A percentile compares a stretch with the other conserved stretches of the same genome.
These are phyloP conservation scores for Benincasa hispida DNA, from an alignment of 306 rosid species.

Conservation along the genomic window DNA sequence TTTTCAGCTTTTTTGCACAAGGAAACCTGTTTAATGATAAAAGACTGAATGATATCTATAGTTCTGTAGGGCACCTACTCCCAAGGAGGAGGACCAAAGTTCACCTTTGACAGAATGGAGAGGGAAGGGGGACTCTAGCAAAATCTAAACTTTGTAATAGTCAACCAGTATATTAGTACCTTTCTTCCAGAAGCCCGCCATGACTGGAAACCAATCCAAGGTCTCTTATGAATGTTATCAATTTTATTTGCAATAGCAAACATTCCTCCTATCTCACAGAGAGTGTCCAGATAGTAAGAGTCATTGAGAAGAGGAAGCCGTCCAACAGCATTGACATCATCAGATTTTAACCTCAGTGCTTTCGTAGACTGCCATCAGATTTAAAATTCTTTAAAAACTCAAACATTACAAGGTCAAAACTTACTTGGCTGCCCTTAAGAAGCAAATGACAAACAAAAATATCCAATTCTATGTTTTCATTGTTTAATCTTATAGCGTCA, in stretches of 20 bases:
- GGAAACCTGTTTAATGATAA: conserved; percentile 49
- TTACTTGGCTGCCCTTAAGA: background rate
- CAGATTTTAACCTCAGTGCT: conserved; percentile 65
- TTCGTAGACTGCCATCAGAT: conserved; percentile 56
- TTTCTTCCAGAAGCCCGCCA: conserved; percentile 98
- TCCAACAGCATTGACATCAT: conserved; percentile 80
- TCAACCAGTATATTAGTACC: conserved; percentile 48
- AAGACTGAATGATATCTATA: background rate
- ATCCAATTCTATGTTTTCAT: background rate
- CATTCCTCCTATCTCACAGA: conserved; percentile 95
- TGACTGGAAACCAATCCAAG: conserved; percentile 98
- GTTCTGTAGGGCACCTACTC: background rate
- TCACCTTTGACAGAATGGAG: background rate
- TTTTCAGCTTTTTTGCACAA: conserved; percentile 55
- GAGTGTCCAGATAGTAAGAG: conserved; percentile 50
- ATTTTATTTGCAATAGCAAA: conserved; percentile 82
- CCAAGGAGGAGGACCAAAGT: background rate
- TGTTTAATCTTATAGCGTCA: background rate
- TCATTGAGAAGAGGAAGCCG: conserved; percentile 71
- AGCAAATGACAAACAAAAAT: background rate
- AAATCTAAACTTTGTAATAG: background rate
- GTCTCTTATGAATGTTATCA: conserved; percentile 71
- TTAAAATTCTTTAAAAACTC: background rate
- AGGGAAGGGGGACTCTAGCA: background rate
- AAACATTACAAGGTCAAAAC: background rate